Conservation (phyloP, 768 basidiomycete genomes). For the Leccinum boreale region DNA sequence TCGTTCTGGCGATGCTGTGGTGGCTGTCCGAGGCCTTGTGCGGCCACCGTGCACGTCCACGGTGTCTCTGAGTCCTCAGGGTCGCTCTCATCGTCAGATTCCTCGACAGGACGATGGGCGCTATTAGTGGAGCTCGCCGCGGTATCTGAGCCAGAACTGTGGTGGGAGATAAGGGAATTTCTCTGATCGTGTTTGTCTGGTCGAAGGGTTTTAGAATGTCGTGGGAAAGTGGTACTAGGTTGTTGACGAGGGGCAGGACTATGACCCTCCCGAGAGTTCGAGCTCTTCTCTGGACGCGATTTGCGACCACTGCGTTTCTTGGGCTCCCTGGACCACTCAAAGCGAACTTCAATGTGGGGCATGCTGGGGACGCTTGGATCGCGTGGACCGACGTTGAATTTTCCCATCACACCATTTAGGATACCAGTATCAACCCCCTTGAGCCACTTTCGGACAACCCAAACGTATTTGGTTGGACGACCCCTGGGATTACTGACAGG, state of each 20-base stretch:
- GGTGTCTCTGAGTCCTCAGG: conserved; percentile 97
- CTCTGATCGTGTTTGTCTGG: conserved; percentile 25
- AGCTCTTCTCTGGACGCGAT: conserved; percentile 18
- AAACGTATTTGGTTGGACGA: conserved; percentile 57
- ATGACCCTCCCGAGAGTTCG: conserved; percentile 2
- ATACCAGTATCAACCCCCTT: conserved; percentile 52
- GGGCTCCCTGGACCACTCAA: conserved; percentile 67
- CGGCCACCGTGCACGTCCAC: conserved; percentile 84
- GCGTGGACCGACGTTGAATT: conserved; percentile 30
- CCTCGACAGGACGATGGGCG: conserved; percentile 28
- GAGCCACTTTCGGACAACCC: conserved; percentile 74
- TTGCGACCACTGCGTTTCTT: conserved; percentile 23
- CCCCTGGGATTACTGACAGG: conserved; percentile 36
- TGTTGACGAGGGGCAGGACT: conserved; percentile 16
- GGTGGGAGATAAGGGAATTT: conserved; percentile 40
- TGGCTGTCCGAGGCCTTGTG: conserved; percentile 41
- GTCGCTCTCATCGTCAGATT: conserved; percentile 80
- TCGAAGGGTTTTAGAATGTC: conserved; percentile 7
- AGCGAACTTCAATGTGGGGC: conserved; percentile 62
- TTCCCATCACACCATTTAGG: conserved; percentile 43
- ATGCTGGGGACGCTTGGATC: conserved; percentile 12
- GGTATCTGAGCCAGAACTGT: conserved; percentile 36
- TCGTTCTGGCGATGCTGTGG: conserved; percentile 6
- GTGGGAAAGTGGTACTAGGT: conserved; percentile 4
- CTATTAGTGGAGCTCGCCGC: conserved; percentile 23